Evolutionary conservation across 2,329 filamentous ascomycete genomes (phyloP).

Genomic region (Botrytis pseudocinerea): DNA sequence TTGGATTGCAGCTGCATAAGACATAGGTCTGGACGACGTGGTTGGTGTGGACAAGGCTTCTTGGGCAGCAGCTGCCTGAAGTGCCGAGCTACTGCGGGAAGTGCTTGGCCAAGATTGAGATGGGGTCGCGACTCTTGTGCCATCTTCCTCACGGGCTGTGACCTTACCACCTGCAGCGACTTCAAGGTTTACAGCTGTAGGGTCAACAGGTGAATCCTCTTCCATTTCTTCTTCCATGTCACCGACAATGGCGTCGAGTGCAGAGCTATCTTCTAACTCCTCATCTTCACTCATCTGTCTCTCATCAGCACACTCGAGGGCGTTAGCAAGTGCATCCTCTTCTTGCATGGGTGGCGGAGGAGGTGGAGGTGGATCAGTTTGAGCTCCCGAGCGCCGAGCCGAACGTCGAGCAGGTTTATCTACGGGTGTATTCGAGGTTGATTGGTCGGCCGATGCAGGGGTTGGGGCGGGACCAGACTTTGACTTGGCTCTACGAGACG

Average conservation of each 20-base stretch:
- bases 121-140: conserved; percentile 81
- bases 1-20: conserved; percentile 83
- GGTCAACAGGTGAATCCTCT: conserved; percentile 72
- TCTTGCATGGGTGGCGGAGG: conserved; percentile 58
- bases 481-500: conserved; percentile 44
- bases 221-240: conserved; percentile 84
- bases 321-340: conserved; percentile 64
- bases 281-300: conserved; percentile 76
- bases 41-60: conserved; percentile 46
- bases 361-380: conserved; percentile 54
- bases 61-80: conserved; percentile 43
- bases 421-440: conserved; percentile 48
- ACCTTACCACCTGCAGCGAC: conserved; percentile 83
- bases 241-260: conserved; percentile 85
- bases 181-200: conserved; percentile 88
- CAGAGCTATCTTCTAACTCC: conserved; percentile 62
- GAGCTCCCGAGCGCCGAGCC: conserved; percentile 57
- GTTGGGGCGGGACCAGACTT: conserved; percentile 48
- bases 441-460: conserved; percentile 44
- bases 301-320: conserved; percentile 91
- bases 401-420: conserved; percentile 67
- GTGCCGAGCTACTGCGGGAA: conserved; percentile 44
- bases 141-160: conserved; percentile 88
- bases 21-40: conserved; percentile 64
- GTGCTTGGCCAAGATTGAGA: conserved; percentile 57